Conservation (phyloP, 768 basidiomycete species). For the Pleurotus djamor region DNA sequence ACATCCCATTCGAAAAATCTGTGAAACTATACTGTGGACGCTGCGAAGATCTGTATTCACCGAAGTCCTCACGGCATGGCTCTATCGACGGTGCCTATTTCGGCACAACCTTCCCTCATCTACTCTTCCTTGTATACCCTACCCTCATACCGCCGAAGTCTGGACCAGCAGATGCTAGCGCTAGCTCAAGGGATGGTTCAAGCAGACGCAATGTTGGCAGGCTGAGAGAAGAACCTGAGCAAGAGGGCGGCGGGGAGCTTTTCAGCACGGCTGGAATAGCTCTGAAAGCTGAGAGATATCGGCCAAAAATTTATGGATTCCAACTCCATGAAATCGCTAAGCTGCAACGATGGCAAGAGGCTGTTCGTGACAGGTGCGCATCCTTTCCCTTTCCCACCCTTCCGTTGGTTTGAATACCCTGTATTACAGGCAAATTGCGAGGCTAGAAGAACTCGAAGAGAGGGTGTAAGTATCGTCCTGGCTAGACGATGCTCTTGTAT, state of each 20-base stretch:
- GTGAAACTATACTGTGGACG: slow-evolving; percentile 98
- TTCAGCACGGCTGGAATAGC: slow-evolving; percentile 82
- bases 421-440: slow-evolving; percentile 38
- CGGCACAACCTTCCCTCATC: slow-evolving; percentile 96
- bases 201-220: slow-evolving; percentile 30
- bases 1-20: slow-evolving; percentile 97
- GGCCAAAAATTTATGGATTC: slow-evolving; percentile 96
- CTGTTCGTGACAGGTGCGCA: slow-evolving; percentile 78
- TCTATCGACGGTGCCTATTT: slow-evolving; percentile 99
- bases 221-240: slow-evolving; percentile 52
- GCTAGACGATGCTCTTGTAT: slow-evolving; percentile 52
- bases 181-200: slow-evolving; percentile 19
- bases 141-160: slow-evolving; percentile 86
- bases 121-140: slow-evolving; percentile 96
- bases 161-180: slow-evolving; percentile 35
- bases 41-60: slow-evolving; percentile 98
- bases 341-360: slow-evolving; percentile 95
- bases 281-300: slow-evolving; percentile 87
- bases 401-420: background rate
- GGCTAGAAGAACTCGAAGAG: slow-evolving; percentile 46
- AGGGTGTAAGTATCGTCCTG: slow-evolving; percentile 3
- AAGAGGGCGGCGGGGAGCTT: slow-evolving; percentile 60
- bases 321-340: slow-evolving; percentile 93
- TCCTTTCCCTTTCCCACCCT: slow-evolving; percentile 7
- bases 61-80: slow-evolving; percentile 95